Evolutionary conservation across 2,329 filamentous ascomycete genomes (phyloP).

Genomic region (Paraconiothyrium sp.): DNA sequence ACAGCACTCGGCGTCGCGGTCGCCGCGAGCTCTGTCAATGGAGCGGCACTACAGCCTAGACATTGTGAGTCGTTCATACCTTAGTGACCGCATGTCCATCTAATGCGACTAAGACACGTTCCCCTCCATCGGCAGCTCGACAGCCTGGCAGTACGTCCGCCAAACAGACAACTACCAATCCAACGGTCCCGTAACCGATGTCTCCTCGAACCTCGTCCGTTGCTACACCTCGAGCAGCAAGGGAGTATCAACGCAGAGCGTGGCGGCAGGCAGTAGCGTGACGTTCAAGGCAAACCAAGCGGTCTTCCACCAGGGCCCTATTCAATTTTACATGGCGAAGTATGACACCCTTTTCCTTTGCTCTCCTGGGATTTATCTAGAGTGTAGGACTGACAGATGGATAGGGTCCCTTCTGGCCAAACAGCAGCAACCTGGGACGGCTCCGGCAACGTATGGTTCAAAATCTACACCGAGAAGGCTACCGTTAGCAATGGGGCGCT

Average conservation of each 20-base stretch:
- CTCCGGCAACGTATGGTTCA: constrained; percentile 49
- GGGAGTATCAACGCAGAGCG: constrained; percentile 29
- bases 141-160: constrained; percentile 45
- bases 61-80: constrained; percentile 28
- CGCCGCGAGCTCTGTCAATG: constrained; percentile 30
- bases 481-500: constrained; percentile 28
- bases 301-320: constrained; percentile 47
- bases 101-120: constrained; percentile 34
- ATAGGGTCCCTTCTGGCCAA: constrained; percentile 38
- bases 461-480: constrained; percentile 42
- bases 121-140: constrained; percentile 33
- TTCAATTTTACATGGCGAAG: constrained; percentile 52
- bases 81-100: not conserved
- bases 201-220: constrained; percentile 41
- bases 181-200: constrained; percentile 43
- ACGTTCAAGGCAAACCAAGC: constrained; percentile 42
- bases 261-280: constrained; percentile 43
- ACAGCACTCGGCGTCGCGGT: constrained; percentile 31
- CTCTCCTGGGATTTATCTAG: not conserved
- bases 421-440: constrained; percentile 43
- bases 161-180: constrained; percentile 43
- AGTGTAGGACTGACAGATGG: not conserved
- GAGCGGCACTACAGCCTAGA: constrained; percentile 37
- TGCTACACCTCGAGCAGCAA: constrained; percentile 42
- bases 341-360: not conserved